These are phyloP conservation scores for Hericium erinaceus DNA, from an alignment of 768 basidiomycete genomes.

Conservation along the genomic window DNA sequence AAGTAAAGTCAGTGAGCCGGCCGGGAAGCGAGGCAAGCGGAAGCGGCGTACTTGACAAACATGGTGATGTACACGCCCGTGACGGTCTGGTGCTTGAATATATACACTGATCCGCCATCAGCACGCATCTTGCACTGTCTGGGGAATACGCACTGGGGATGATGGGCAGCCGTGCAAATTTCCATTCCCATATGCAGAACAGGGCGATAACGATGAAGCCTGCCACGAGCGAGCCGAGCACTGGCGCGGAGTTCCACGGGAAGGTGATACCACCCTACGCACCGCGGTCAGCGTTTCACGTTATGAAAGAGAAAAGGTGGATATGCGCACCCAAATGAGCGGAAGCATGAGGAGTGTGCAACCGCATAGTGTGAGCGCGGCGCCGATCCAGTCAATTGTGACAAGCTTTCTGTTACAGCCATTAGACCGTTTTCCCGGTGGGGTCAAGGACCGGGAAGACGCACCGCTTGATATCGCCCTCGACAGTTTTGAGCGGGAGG, in stretches of 20 bases:
- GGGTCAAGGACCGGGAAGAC: neutral
- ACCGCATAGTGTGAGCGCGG: conserved; percentile 45
- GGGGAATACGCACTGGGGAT: conserved; percentile 46
- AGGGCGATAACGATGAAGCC: conserved; percentile 36
- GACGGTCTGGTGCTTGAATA: conserved; percentile 60
- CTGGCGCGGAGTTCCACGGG: neutral
- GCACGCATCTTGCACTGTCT: neutral
- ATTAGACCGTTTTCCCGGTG: neutral
- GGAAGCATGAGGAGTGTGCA: conserved; percentile 59
- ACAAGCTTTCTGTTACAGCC: conserved; percentile 43
- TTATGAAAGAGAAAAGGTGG: conserved; percentile 33
- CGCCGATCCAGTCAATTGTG: conserved; percentile 56
- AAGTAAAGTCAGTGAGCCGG: neutral
- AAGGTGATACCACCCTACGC: neutral
- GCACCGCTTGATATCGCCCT: conserved; percentile 46
- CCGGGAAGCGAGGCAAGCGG: neutral
- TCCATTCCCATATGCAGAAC: conserved; percentile 71
- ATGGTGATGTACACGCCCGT: conserved; percentile 60
- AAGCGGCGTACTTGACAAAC: conserved; percentile 46
- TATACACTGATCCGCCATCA: conserved; percentile 41
- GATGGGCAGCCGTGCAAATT: conserved; percentile 58
- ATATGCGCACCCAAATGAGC: conserved; percentile 54
- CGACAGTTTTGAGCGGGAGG: conserved; percentile 61
- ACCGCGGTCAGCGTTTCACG: neutral
- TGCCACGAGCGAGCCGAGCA: neutral